A percentile compares a stretch with the other conserved stretches of the same genome.
phyloP scores from a whole-genome alignment of 495 filamentous ascomycete genomes.

The Hypoxylon subgilvum region DNA sequence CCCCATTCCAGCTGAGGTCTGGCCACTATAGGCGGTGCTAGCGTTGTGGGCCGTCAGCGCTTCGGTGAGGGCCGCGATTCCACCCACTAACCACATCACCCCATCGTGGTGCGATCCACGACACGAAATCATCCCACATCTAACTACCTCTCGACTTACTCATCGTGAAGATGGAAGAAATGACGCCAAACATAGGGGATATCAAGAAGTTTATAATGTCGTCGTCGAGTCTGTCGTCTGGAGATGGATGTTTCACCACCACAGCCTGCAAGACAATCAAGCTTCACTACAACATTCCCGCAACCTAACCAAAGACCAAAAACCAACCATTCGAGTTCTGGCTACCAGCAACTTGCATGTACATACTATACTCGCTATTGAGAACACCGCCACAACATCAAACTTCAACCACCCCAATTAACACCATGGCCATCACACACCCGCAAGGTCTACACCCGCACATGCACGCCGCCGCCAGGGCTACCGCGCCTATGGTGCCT shows the following conservation, averaged over 20 bases:
- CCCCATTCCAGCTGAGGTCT: constrained; percentile 24
- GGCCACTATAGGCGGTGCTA: constrained; percentile 16
- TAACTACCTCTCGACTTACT: constrained; percentile 19
- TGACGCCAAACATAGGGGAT: constrained; percentile 3
- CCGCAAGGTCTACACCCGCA: constrained; percentile 35
- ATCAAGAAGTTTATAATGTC: constrained; percentile 33
- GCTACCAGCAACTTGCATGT: constrained; percentile 23
- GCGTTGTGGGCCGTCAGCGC: constrained; percentile 16
- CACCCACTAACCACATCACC: constrained; percentile 22
- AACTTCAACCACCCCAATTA: constrained; percentile 9
- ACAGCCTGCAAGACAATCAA: constrained; percentile 32
- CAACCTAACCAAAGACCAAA: neutral
- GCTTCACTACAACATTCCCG: neutral
- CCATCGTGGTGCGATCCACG: constrained; percentile 30
- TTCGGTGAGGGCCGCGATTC: constrained; percentile 29
- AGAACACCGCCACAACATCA: constrained; percentile 12
- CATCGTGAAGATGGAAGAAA: constrained; percentile 17
- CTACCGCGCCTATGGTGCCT: constrained; percentile 7
- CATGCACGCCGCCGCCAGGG: constrained; percentile 33
- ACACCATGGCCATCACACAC: constrained; percentile 25
- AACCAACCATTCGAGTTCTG: constrained; percentile 14
- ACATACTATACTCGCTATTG: constrained; percentile 31
- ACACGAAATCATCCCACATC: constrained; percentile 24
- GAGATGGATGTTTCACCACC: constrained; percentile 25
- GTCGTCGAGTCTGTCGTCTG: constrained; percentile 19